phyloP scores from a whole-genome alignment of 2,329 filamentous ascomycete species.

The Cladosporium sp. region DNA sequence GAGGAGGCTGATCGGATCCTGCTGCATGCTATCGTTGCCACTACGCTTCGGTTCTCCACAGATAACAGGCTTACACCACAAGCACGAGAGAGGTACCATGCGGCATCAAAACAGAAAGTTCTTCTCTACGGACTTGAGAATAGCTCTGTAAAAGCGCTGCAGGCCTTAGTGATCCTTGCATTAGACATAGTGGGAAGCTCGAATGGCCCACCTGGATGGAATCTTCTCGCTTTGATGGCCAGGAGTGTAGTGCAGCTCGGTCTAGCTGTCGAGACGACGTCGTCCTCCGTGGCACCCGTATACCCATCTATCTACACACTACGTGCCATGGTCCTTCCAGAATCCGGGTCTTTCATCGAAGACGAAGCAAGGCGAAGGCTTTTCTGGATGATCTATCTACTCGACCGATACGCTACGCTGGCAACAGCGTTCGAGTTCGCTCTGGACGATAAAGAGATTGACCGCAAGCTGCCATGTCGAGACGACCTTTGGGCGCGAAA shows the following conservation, averaged over 20 bases:
- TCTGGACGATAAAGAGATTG: slow-evolving; percentile 82
- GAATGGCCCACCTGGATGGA: slow-evolving; percentile 89
- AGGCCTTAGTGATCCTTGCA: slow-evolving; percentile 81
- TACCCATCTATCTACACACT: slow-evolving; percentile 87
- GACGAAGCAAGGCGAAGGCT: slow-evolving; percentile 79
- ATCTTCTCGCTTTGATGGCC: slow-evolving; percentile 82
- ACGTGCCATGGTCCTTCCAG: slow-evolving; percentile 77
- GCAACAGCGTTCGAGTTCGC: slow-evolving; percentile 91
- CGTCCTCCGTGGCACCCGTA: slow-evolving; percentile 70
- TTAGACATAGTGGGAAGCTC: slow-evolving; percentile 80
- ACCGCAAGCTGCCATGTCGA: slow-evolving; percentile 78
- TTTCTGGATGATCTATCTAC: slow-evolving; percentile 91
- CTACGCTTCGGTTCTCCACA: slow-evolving; percentile 77
- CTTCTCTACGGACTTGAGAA: slow-evolving; percentile 84
- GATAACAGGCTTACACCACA: slow-evolving; percentile 71
- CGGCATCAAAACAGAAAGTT: slow-evolving; percentile 78
- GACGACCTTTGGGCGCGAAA: slow-evolving; percentile 84
- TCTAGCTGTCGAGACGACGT: slow-evolving; percentile 76
- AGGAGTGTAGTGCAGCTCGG: slow-evolving; percentile 85
- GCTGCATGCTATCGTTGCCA: slow-evolving; percentile 83
- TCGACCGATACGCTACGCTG: slow-evolving; percentile 86
- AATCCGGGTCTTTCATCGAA: slow-evolving; percentile 80
- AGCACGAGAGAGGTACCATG: slow-evolving; percentile 70
- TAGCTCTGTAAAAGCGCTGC: slow-evolving; percentile 80
- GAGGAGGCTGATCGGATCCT: slow-evolving; percentile 80